Evolutionary conservation across 148 eudicot species (phyloP).

Genomic region (Rhododendron vialii): DNA sequence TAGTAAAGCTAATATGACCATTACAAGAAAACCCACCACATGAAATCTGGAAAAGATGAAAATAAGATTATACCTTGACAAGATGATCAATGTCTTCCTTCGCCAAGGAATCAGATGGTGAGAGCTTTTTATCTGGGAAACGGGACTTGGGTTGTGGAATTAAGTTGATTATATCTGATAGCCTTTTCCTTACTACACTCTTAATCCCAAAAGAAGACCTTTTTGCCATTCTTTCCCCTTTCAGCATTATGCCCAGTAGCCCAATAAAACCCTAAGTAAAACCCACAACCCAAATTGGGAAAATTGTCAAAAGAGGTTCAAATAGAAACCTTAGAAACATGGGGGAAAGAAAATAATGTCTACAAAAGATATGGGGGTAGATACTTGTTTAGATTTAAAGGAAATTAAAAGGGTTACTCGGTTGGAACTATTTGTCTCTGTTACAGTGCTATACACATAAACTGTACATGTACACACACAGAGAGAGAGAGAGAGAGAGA

Average conservation of each 20-base stretch:
- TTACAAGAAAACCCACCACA: constrained; percentile 7
- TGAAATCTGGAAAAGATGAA: background rate
- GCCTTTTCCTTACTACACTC: constrained; percentile 38
- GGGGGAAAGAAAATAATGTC: background rate
- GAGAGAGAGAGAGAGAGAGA: too few species aligned
- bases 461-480: too few species aligned
- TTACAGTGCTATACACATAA: too few species aligned
- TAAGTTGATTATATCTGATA: constrained; percentile 65
- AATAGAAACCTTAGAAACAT: background rate
- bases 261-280: background rate
- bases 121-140: constrained; percentile 7
- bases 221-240: constrained; percentile 38
- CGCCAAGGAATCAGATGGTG: constrained; percentile 18
- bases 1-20: constrained; percentile 2
- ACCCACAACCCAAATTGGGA: background rate
- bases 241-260: constrained; percentile 10
- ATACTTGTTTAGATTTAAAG: too few species aligned
- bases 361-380: background rate
- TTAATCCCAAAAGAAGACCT: constrained; percentile 47
- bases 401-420: too few species aligned
- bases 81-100: constrained; percentile 48
- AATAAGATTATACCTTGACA: constrained; percentile 33
- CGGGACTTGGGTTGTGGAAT: constrained; percentile 46
- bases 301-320: background rate
- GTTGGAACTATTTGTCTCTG: too few species aligned